phyloP scores from a whole-genome alignment of 176 grass and related monocot genomes.

The Aechmea fasciata region DNA sequence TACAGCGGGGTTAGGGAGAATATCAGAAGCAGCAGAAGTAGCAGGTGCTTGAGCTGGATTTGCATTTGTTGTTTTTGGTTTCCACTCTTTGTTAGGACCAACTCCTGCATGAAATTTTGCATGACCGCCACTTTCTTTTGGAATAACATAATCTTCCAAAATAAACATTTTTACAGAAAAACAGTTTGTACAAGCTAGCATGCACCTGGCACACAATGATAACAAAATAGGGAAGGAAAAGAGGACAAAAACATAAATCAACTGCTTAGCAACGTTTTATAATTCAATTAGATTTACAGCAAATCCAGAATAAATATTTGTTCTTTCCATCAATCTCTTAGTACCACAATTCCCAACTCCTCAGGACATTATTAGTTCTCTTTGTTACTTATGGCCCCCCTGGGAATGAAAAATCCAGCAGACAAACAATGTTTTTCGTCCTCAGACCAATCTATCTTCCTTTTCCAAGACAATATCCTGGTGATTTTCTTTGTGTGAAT shows the following conservation, averaged over 20 bases:
- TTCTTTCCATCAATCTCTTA: too few relatives aligned
- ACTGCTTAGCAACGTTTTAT: not conserved
- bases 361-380: too few relatives aligned
- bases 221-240: not conserved
- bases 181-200: not conserved
- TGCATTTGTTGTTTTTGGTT: constrained; percentile 59
- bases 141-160: constrained; percentile 1
- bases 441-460: too few relatives aligned
- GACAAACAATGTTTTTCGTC: too few relatives aligned
- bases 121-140: not conserved
- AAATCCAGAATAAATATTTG: too few relatives aligned
- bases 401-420: too few relatives aligned
- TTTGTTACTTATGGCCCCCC: too few relatives aligned
- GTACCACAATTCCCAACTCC: too few relatives aligned
- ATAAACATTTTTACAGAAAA: constrained; percentile 4
- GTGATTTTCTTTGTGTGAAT: too few relatives aligned
- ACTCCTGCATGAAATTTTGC: constrained; percentile 23
- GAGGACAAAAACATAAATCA: constrained; percentile 5
- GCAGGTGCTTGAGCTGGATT: constrained; percentile 33
- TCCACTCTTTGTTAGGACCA: constrained; percentile 86
- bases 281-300: too few relatives aligned
- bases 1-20: constrained; percentile 27
- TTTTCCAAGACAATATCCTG: too few relatives aligned
- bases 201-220: not conserved
- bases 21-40: constrained; percentile 18